phyloP scores from a whole-genome alignment of 305 asterid genomes.

The Fraxinus sp. region DNA sequence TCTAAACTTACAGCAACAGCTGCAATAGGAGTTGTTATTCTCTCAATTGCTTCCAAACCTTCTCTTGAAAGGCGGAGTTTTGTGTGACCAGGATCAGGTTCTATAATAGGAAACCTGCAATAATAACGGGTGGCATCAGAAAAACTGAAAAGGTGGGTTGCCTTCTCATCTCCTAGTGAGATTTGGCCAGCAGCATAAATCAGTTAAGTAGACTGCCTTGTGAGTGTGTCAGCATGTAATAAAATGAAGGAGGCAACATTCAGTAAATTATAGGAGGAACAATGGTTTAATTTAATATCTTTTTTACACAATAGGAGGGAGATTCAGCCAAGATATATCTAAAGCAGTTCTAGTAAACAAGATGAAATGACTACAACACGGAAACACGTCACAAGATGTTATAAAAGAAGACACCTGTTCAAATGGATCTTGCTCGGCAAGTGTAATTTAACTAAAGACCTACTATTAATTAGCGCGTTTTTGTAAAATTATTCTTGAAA shows the following conservation, averaged over 20 bases:
- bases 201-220: not conserved
- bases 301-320: not conserved
- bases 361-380: not conserved
- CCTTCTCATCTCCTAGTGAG: constrained; percentile 10
- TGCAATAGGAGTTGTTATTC: constrained; percentile 79
- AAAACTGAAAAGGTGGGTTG: constrained; percentile 1
- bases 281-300: not conserved
- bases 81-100: constrained; percentile 98
- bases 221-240: not conserved
- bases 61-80: constrained; percentile 88
- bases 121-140: constrained; percentile 10
- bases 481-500: not conserved
- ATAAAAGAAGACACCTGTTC: not conserved
- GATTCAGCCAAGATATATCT: constrained; percentile 5
- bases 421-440: not conserved
- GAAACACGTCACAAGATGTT: not conserved
- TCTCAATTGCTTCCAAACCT: constrained; percentile 93
- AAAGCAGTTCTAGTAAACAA: constrained; percentile 8
- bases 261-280: not conserved
- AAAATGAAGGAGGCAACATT: not conserved
- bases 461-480: not conserved
- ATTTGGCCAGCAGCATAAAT: not conserved
- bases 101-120: constrained; percentile 86
- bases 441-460: not conserved
- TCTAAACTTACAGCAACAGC: constrained; percentile 85